Evolutionary conservation across 176 grass and related monocot species (phyloP).

Genomic region (Triticum timopheevii): DNA sequence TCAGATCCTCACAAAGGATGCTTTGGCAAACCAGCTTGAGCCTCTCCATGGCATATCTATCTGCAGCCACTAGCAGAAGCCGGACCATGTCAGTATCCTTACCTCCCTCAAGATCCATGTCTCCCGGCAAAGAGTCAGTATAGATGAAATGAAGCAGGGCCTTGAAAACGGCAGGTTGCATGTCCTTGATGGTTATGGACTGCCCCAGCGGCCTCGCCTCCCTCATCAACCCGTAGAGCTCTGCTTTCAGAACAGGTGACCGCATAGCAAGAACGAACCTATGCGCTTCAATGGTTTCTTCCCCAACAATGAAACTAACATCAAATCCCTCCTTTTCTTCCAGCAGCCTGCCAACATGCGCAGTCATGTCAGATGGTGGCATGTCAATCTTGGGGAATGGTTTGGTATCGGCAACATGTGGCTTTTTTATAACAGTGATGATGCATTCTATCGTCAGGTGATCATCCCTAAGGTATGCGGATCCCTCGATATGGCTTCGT

Average conservation of each 20-base stretch:
- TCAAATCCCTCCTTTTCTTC: neutral
- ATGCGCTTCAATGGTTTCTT: neutral
- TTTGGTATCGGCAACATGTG: neutral
- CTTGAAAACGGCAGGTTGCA: neutral
- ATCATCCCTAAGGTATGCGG: neutral
- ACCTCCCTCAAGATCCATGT: too few species aligned
- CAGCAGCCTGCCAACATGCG: neutral
- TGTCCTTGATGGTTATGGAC: neutral
- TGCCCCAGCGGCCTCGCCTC: neutral
- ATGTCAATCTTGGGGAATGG: neutral
- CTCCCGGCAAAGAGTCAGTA: neutral
- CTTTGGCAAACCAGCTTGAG: neutral
- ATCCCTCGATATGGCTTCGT: neutral
- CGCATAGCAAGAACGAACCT: neutral
- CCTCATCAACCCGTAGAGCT: neutral
- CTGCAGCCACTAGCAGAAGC: neutral
- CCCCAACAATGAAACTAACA: neutral
- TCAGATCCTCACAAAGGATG: neutral
- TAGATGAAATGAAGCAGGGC: neutral
- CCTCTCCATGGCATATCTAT: neutral
- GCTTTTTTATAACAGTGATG: neutral
- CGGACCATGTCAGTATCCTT: neutral
- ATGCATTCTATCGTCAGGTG: neutral
- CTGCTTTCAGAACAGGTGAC: neutral
- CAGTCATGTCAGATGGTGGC: neutral